Evolutionary conservation across 2,329 filamentous ascomycete genomes (phyloP), one percentile per base, ranked within the genome.

Genomic region (Talaromyces sp.): DNA sequence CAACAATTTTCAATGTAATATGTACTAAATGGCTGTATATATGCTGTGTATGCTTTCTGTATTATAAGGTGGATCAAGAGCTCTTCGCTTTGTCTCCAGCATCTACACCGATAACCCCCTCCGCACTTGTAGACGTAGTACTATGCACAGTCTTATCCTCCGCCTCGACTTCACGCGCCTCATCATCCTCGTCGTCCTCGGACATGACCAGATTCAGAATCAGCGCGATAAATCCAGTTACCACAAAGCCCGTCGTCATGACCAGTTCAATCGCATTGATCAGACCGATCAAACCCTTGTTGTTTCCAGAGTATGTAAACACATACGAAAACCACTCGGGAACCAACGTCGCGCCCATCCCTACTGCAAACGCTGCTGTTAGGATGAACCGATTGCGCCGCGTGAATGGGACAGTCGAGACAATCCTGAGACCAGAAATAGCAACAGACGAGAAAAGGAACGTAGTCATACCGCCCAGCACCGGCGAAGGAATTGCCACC

Each of bases 171-270:
- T 54, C 56, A 21, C 57, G 38, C 5, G 66, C 61, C 56, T 79
- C 77, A 31, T 81, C 80, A 50, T 90, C 88, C 66, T 91, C 90
- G n/a, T 88, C 76, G 75, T 96, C 91, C 68, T 90, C 87, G 0
- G 87, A 84, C 17, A 96, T 75, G 0, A 85, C 65, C 55, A 94
- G 73, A 70, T 96, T 96, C 55, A 96, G 79, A 24, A 90, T 73
- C 69, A 94, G 80, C 56, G 85, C 85, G 46, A 92, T 70, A 26
- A 92, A 82, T 0, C 89, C 92, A 0, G 89, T 88, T 21, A 96
- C 80, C 2, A 77, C 76, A 50, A 79, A 79, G 0, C 77, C 77
- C 26, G 77, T 91, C 75, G 88, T 83, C 83, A 91, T 87, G 60
- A 92, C 79, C 46, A 92, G 77, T 4, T 82, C 81, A 61, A 91